These are phyloP conservation scores for Iberis amara DNA, from an alignment of 441 rosid species.

Conservation along the genomic window DNA sequence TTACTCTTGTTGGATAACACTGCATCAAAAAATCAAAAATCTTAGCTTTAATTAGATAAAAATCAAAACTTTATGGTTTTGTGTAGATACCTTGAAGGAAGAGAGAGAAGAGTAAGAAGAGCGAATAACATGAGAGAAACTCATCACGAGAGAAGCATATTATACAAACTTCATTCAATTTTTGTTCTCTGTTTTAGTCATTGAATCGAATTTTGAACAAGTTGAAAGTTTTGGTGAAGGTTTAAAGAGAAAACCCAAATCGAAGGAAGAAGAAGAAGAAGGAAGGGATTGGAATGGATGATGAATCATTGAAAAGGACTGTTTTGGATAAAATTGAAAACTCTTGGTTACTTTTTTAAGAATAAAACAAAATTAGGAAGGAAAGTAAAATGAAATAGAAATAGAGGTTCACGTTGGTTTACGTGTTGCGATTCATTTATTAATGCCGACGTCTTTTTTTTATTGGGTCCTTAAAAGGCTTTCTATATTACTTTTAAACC, in stretches of 20 bases:
- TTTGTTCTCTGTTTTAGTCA: not conserved
- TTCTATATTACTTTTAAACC: not conserved
- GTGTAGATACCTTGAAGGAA: conserved; percentile 28
- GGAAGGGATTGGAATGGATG: not conserved
- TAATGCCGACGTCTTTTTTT: too few relatives aligned
- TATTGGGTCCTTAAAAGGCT: not conserved
- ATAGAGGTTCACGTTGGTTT: conserved; percentile 24
- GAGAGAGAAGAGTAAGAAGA: conserved; percentile 23
- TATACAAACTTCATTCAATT: not conserved
- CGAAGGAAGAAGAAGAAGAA: conserved; percentile 2
- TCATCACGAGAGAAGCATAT: conserved; percentile 39
- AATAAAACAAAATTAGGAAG: not conserved
- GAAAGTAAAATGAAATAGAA: too few relatives aligned
- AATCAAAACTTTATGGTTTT: too few relatives aligned
- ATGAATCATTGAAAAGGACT: conserved; percentile 13
- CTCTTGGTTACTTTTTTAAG: not conserved
- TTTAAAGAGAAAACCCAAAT: conserved; percentile 21
- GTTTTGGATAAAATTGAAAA: conserved; percentile 9
- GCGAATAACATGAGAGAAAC: conserved; percentile 44
- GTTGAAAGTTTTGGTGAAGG: conserved; percentile 4
- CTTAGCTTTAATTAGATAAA: too few relatives aligned
- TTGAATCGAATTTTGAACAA: not conserved
- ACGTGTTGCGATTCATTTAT: not conserved
- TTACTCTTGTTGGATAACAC: conserved; percentile 33
- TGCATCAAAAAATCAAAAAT: conserved; percentile 24